phyloP scores from a whole-genome alignment of 2,329 filamentous ascomycete species.

The Fusarium denticulatum region DNA sequence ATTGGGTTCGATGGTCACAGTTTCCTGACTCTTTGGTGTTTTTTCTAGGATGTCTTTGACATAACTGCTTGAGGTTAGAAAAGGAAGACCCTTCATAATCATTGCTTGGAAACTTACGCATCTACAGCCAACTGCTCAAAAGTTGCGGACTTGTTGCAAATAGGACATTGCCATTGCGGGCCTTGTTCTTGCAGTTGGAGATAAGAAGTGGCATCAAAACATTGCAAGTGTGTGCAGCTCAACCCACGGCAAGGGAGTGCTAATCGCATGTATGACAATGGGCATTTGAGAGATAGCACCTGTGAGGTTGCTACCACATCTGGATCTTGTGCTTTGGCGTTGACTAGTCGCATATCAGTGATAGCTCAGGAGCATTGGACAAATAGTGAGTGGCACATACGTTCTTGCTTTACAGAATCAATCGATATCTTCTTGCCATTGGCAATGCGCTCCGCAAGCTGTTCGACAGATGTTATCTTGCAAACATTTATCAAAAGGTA shows the following conservation, averaged over 20 bases:
- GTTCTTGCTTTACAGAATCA: conserved; percentile 82
- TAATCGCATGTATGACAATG: conserved; percentile 86
- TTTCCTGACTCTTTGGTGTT: conserved; percentile 77
- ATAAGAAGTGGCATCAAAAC: conserved; percentile 93
- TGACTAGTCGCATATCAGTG: conserved; percentile 64
- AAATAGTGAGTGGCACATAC: conserved; percentile 63
- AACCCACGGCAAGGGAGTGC: conserved; percentile 81
- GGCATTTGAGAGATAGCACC: conserved; percentile 91
- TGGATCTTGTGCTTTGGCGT: conserved; percentile 81
- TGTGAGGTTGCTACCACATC: conserved; percentile 91
- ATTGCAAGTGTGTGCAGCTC: conserved; percentile 88
- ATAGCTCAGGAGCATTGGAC: neutral
- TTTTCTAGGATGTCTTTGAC: conserved; percentile 85
- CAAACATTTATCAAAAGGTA: conserved; percentile 81
- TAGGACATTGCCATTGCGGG: conserved; percentile 94
- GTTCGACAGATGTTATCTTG: conserved; percentile 74
- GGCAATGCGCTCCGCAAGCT: conserved; percentile 75
- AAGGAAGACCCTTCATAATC: neutral
- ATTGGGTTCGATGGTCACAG: conserved; percentile 89
- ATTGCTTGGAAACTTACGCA: conserved; percentile 65
- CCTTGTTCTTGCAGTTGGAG: conserved; percentile 95
- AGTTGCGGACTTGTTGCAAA: conserved; percentile 84
- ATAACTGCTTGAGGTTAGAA: conserved; percentile 64
- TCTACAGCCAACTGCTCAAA: conserved; percentile 89
- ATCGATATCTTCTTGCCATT: conserved; percentile 78